Base-by-base conservation (phyloP, 140 eudicot genomes). In the Senecio squalidus region DNA sequence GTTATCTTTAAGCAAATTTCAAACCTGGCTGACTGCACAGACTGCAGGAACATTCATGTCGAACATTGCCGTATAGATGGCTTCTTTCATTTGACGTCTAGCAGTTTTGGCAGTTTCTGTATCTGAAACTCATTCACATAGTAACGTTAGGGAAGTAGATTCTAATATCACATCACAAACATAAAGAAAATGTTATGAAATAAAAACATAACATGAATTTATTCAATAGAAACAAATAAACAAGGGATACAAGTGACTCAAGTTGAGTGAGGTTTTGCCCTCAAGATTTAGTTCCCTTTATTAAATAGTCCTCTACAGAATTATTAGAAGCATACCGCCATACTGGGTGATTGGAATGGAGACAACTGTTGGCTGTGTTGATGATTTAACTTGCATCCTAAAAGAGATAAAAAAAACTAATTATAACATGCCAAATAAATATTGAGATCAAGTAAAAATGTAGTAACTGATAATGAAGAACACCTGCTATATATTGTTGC, bases 21-120 rank as follows among this genome's bases (percentile, higher is more conserved):
- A 39, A 9, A 91, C 98, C 98, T 92, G 98, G 70, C 82, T 81
- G 78, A 92, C 73, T 64, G 96, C 98, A 75, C 94, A 88, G 28
- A 87, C 81, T 48, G 93, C 85, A 48, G 98, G 98, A 74, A 92
- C 98, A 75, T 87, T 82, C 98, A 92, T 79, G 82, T 81, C 95
- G 77, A 87, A 92, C 31, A 92, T 57, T 38, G 86, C 76, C 4
- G 84, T 71, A 66, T 84, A 71, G 64, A 92, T 84, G 51, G 95
- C 83, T 48, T 84, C 89, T 63, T 75, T 84, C 8, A 87, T 83
- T 72, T 87, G 95, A 64, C 86, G 69, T 80, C 98, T 75, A 49
- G 95, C 78, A 20, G 78, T 76, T 88, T 69, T 88, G 58, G 89
- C 96, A 34, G 80, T 72, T 73, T 75, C 82, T 5, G 93, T 87